phyloP scores from a whole-genome alignment of 1,139 yeast species.

The Candida tropicalis region DNA sequence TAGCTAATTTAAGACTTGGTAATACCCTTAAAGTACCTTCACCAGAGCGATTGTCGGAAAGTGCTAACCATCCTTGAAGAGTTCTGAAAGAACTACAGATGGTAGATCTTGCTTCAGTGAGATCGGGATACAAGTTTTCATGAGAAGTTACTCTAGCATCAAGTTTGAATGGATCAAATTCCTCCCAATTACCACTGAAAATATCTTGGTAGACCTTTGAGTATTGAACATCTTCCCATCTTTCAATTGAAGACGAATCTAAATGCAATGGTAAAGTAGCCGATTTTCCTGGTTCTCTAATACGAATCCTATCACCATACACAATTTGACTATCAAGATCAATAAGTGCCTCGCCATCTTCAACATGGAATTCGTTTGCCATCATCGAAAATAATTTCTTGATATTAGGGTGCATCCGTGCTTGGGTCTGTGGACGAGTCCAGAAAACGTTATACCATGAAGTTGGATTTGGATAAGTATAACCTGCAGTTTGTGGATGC shows the following conservation, averaged over 20 bases:
- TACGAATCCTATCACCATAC: constrained; percentile 44
- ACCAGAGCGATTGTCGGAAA: constrained; percentile 34
- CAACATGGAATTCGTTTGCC: constrained; percentile 37
- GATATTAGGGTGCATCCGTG: constrained; percentile 44
- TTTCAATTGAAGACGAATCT: constrained; percentile 50
- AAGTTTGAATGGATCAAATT: constrained; percentile 46
- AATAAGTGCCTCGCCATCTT: constrained; percentile 23
- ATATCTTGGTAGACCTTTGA: constrained; percentile 40
- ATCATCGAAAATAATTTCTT: constrained; percentile 30
- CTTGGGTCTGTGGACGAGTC: constrained; percentile 44
- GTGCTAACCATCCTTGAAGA: constrained; percentile 53
- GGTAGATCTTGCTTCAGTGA: constrained; percentile 33
- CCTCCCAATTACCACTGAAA: constrained; percentile 49
- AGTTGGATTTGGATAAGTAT: constrained; percentile 30
- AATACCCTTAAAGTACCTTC: constrained; percentile 48
- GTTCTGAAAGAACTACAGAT: constrained; percentile 38
- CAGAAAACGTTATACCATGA: constrained; percentile 40
- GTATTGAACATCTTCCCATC: constrained; percentile 36
- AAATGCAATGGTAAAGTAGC: constrained; percentile 43
- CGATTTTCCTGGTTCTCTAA: constrained; percentile 43
- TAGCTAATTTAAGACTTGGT: constrained; percentile 39
- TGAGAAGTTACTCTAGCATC: constrained; percentile 38
- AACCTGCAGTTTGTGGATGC: constrained; percentile 35
- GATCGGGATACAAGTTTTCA: constrained; percentile 32
- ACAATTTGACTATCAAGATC: constrained; percentile 32